Conservation (phyloP, 306 rosid species). For the Castanea sativa region DNA sequence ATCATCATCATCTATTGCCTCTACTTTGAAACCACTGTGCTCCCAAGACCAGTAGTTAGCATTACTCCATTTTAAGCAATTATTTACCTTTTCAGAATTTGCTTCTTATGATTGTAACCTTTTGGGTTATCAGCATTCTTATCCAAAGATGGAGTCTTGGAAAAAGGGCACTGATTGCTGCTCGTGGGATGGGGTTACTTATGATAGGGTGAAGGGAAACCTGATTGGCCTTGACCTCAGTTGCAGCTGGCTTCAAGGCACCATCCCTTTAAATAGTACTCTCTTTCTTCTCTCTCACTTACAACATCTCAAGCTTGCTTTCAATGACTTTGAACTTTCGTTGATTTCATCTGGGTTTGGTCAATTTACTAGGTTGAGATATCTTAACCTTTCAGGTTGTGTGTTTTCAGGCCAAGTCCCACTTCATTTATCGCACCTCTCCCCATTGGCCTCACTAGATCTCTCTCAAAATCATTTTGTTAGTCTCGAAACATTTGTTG, state of each 20-base stretch:
- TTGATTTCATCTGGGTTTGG: neutral
- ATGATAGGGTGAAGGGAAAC: neutral
- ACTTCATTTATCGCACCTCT: neutral
- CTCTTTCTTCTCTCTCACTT: slow-evolving; percentile 11
- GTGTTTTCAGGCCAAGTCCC: neutral
- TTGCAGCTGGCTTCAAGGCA: neutral
- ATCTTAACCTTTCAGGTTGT: neutral
- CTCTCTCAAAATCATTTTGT: slow-evolving; percentile 30
- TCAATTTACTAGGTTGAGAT: neutral
- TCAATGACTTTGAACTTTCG: neutral
- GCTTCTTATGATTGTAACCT: too few relatives aligned
- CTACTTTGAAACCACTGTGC: too few relatives aligned
- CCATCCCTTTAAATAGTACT: neutral
- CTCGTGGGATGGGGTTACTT: slow-evolving; percentile 18
- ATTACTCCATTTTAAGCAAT: too few relatives aligned
- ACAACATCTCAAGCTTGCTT: neutral
- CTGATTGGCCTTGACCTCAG: slow-evolving; percentile 11
- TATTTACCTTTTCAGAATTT: too few relatives aligned
- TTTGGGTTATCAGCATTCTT: too few relatives aligned
- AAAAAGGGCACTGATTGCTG: neutral
- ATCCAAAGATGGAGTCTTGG: neutral
- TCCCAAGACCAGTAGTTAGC: too few relatives aligned
- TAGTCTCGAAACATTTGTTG: neutral
- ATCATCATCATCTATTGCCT: too few relatives aligned
- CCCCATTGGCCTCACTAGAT: slow-evolving; percentile 21